These are phyloP conservation scores for Andrographis paniculata DNA, from an alignment of 305 asterid species.

Conservation along the genomic window DNA sequence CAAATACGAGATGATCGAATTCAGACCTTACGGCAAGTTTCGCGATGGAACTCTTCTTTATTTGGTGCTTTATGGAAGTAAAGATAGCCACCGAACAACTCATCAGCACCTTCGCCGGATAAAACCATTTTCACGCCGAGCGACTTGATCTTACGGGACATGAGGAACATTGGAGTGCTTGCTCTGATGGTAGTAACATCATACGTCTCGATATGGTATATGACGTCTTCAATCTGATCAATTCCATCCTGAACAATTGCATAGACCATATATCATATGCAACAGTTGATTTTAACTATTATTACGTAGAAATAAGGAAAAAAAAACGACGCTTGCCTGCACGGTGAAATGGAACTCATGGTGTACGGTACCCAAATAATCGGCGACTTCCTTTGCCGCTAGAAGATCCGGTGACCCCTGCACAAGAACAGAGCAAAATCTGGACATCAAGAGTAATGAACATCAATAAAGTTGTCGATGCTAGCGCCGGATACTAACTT, in stretches of 20 bases:
- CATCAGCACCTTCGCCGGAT: conserved; percentile 96
- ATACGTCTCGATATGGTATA: conserved; percentile 83
- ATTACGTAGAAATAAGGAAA: no score
- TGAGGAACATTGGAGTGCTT: conserved; percentile 97
- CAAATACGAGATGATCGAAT: not conserved
- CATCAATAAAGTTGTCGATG: no score
- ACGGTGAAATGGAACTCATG: conserved; percentile 91
- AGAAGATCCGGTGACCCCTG: conserved; percentile 95
- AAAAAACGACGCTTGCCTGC: conserved; percentile 37
- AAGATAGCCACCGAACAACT: conserved; percentile 90
- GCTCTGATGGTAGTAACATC: conserved; percentile 97
- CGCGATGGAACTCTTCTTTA: conserved; percentile 85
- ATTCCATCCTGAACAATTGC: conserved; percentile 62
- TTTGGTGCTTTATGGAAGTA: conserved; percentile 55
- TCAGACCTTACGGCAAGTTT: conserved; percentile 65
- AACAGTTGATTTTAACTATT: no score
- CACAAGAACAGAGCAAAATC: not conserved
- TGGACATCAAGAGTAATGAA: no score
- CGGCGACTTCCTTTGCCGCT: conserved; percentile 94
- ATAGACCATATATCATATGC: not conserved
- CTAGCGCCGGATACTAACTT: conserved; percentile 32
- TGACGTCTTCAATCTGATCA: conserved; percentile 96
- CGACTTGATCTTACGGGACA: conserved; percentile 95
- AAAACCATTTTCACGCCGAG: conserved; percentile 97
- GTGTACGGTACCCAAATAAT: conserved; percentile 88